Conservation (phyloP, 2,329 filamentous ascomycete species). For the Penicillium occitanis region DNA sequence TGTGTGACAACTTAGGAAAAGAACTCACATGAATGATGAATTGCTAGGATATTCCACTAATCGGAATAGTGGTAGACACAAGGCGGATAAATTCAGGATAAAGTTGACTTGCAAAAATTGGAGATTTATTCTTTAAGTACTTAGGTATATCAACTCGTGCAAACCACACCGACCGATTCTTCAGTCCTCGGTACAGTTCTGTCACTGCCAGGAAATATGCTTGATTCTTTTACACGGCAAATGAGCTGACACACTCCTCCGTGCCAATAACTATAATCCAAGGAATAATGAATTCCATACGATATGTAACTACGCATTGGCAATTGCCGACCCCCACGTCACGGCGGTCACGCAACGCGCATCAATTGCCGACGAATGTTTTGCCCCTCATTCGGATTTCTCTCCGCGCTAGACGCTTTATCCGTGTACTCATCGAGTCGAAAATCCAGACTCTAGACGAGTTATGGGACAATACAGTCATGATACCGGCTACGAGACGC, state of each 20-base stretch:
- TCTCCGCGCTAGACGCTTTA: slow-evolving; percentile 4
- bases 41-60: not conserved
- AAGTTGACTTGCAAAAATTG: not conserved
- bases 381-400: slow-evolving; percentile 20
- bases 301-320: not conserved
- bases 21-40: not conserved
- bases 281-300: not conserved
- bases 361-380: slow-evolving; percentile 11
- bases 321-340: slow-evolving; percentile 19
- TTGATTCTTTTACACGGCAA: not conserved
- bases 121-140: not conserved
- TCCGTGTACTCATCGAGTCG: not conserved
- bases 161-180: not conserved
- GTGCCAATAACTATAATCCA: not conserved
- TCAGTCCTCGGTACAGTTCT: not conserved
- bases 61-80: not conserved
- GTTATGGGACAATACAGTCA: not conserved
- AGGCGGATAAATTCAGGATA: slow-evolving; percentile 4
- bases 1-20: not conserved
- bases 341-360: not conserved
- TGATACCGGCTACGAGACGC: not conserved
- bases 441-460: not conserved
- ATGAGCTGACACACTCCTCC: not conserved
- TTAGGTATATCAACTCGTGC: slow-evolving; percentile 1
- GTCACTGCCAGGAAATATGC: not conserved